phyloP scores from a whole-genome alignment of 768 basidiomycete species.

The Boletus subcaerulescens region DNA sequence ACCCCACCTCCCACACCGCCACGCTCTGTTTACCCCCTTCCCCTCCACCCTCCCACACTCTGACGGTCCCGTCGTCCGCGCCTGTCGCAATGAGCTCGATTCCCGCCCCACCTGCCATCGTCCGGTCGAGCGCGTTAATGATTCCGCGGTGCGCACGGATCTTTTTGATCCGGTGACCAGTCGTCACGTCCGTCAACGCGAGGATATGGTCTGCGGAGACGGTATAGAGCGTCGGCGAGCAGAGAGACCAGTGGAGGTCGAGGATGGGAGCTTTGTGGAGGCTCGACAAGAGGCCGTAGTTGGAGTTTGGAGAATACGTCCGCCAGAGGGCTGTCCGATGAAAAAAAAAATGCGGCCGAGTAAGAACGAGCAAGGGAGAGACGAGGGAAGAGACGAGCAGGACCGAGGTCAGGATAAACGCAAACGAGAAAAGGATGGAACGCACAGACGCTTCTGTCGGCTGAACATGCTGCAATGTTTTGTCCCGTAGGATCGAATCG shows the following conservation, averaged over 20 bases:
- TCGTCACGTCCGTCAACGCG: conserved; percentile 70
- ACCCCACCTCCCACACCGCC: conserved; percentile 78
- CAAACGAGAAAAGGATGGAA: conserved; percentile 14
- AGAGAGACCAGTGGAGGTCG: conserved; percentile 88
- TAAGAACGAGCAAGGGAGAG: no score
- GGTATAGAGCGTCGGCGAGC: conserved; percentile 69
- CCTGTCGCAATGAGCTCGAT: conserved; percentile 84
- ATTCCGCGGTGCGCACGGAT: conserved; percentile 90
- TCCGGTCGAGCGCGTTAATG: conserved; percentile 86
- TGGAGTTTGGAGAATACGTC: conserved; percentile 88
- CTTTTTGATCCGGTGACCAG: conserved; percentile 77
- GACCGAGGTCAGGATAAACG: neutral
- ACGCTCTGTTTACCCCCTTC: conserved; percentile 72
- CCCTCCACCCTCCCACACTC: conserved; percentile 94
- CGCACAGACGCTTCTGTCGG: conserved; percentile 88
- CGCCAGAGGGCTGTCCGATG: conserved; percentile 70
- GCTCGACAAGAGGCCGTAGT: conserved; percentile 83
- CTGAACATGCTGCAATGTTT: conserved; percentile 88
- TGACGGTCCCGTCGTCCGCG: conserved; percentile 89
- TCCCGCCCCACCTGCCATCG: conserved; percentile 80
- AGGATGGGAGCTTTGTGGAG: conserved; percentile 89
- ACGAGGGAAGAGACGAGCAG: no score
- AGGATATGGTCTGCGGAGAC: conserved; percentile 90
- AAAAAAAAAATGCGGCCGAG: neutral
- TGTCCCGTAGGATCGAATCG: conserved; percentile 94